Evolutionary conservation across 306 rosid genomes (phyloP).

Genomic region (Vigna nakashimae): DNA sequence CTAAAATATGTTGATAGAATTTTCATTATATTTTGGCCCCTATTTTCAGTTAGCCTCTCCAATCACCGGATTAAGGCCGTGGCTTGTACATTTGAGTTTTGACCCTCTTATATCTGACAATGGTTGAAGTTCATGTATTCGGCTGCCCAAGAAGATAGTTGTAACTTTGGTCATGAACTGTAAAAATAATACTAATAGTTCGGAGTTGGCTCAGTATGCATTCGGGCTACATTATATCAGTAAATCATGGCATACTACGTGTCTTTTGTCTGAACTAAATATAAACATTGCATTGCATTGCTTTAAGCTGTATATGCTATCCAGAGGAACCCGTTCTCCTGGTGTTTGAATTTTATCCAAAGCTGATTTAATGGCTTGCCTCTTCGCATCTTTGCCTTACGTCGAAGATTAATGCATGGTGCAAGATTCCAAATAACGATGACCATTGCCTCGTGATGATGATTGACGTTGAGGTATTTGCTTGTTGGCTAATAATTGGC

Average conservation of each 20-base stretch:
- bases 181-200: neutral
- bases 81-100: slow-evolving; percentile 37
- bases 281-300: neutral
- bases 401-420: slow-evolving; percentile 10
- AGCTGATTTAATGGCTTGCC: slow-evolving; percentile 14
- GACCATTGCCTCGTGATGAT: slow-evolving; percentile 12
- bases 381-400: neutral
- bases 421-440: neutral
- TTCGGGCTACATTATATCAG: neutral
- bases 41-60: slow-evolving; percentile 4
- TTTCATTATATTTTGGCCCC: slow-evolving; percentile 35
- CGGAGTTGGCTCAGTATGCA: slow-evolving; percentile 12
- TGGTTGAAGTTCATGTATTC: slow-evolving; percentile 6
- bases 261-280: neutral
- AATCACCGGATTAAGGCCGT: slow-evolving; percentile 3
- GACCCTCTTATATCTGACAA: neutral
- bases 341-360: neutral
- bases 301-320: neutral
- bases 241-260: neutral
- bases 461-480: neutral
- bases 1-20: neutral
- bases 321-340: neutral
- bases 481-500: too few species aligned
- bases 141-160: slow-evolving; percentile 21
- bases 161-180: slow-evolving; percentile 11